Conservation (phyloP, 352 stramenopile genomes). For the Phytophthora colocasiae region DNA sequence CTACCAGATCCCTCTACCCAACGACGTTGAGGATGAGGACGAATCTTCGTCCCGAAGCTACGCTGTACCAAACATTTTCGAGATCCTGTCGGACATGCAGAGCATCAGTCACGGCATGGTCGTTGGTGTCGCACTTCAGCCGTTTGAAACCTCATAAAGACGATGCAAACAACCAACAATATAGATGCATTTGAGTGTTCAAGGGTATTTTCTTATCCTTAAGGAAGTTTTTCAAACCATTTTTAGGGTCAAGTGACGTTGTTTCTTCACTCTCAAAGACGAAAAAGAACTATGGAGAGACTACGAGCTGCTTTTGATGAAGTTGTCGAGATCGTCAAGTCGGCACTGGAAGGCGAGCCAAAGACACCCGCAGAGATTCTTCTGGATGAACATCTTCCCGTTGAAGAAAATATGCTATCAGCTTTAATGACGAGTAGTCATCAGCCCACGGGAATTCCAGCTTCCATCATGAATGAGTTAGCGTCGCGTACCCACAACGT, state of each 20-base stretch:
- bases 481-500: slow-evolving; percentile 73
- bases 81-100: slow-evolving; percentile 81
- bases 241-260: slow-evolving; percentile 15
- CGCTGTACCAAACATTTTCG: slow-evolving; percentile 79
- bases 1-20: slow-evolving; percentile 63
- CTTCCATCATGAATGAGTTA: slow-evolving; percentile 64
- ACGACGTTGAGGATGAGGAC: slow-evolving; percentile 34
- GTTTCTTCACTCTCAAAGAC: slow-evolving; percentile 9
- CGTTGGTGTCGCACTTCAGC: slow-evolving; percentile 54
- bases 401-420: slow-evolving; percentile 57
- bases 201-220: not conserved
- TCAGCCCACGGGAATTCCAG: slow-evolving; percentile 49
- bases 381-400: slow-evolving; percentile 64
- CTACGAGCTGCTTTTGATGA: slow-evolving; percentile 66
- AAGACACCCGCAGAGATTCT: slow-evolving; percentile 71
- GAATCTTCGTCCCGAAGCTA: slow-evolving; percentile 40
- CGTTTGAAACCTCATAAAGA: slow-evolving; percentile 62
- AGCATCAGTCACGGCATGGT: slow-evolving; percentile 73
- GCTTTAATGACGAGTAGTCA: slow-evolving; percentile 51
- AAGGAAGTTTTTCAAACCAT: slow-evolving; percentile 5
- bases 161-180: slow-evolving; percentile 29
- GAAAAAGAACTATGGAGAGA: slow-evolving; percentile 50
- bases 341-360: slow-evolving; percentile 56
- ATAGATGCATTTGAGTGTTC: slow-evolving; percentile 30
- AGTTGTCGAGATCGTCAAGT: slow-evolving; percentile 70